Evolutionary conservation across 1,284 basidiomycete species (phyloP), one percentile per base, ranked within the genome.

Genomic region (Veloboletus limbatus): DNA sequence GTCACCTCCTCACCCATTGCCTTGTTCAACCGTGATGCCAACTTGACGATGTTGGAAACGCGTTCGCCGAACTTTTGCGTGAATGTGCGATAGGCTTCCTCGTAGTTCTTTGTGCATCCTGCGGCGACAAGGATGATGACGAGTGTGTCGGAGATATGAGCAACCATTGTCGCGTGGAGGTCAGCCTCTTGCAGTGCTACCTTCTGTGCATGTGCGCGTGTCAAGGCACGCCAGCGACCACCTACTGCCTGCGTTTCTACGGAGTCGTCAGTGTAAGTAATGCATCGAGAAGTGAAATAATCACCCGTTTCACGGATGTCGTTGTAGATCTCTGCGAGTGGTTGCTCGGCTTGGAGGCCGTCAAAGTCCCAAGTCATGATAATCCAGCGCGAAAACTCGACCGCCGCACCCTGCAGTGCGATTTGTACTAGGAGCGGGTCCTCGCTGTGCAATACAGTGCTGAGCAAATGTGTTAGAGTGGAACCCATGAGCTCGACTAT

Each of bases 211-310:
- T 79, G 70, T 31, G 62, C 64, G 46, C 75, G 69, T 37, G 75
- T 74, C 46, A 81, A 49, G 22, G 75, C 68, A 40, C 78, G 70
- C 79, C 79, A 81, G 36, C 72, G 69, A 33, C 76, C 77, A 8
- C 75, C 69, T 13, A 79, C 68, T 0, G 73, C 63, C 57, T 76
- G 77, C 26, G 71, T 67, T 55, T 77, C 79, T 81, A 41, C 17
- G 3, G 14, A 0, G 36, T 9, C 6, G 28, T 41, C 10, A 48
- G 38, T 2, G 37, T 14, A 11, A 10, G 40, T n/a, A 0, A n/a
- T 13, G 13, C 13, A 13, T 6, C n/a, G 24, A 37, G 14, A n/a
- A n/a, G 16, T 11, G 3, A 27, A 6, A 2, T 9, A 59, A 66
- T 55, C 30, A 78, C 79, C 78, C 31, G 65, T 60, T 47, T 66